Percentiles rank a stretch among this genome's conserved stretches.
phyloP scores from a whole-genome alignment of 2,329 filamentous ascomycete genomes.

The Exserohilum rostratum region DNA sequence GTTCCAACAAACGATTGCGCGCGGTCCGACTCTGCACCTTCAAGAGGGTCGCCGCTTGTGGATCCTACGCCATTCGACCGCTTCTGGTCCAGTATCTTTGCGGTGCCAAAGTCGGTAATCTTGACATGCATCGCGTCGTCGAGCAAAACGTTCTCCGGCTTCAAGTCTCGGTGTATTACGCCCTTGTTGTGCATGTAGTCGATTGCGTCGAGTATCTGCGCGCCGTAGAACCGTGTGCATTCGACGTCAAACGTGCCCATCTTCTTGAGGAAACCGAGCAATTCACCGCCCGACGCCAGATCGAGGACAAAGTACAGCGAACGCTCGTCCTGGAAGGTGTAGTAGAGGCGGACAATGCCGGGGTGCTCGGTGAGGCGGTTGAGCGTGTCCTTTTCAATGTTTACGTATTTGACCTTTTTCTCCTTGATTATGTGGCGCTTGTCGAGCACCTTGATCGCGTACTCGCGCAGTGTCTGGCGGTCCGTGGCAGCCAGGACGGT shows the following conservation, averaged over 20 bases:
- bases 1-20: constrained; percentile 97
- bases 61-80: constrained; percentile 52
- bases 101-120: constrained; percentile 97
- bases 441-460: constrained; percentile 97
- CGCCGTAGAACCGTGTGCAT: constrained; percentile 91
- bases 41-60: constrained; percentile 56
- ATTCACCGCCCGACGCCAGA: constrained; percentile 87
- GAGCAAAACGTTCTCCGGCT: constrained; percentile 94
- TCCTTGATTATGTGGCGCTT: constrained; percentile 99
- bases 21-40: constrained; percentile 69
- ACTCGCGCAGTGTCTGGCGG: constrained; percentile 91
- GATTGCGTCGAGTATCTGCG: constrained; percentile 94
- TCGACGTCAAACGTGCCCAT: constrained; percentile 94
- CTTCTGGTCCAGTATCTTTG: constrained; percentile 77
- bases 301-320: constrained; percentile 98
- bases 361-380: constrained; percentile 96
- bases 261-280: constrained; percentile 91
- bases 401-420: constrained; percentile 99
- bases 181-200: constrained; percentile 97
- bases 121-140: constrained; percentile 98
- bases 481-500: constrained; percentile 93
- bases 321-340: constrained; percentile 96
- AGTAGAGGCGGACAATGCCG: constrained; percentile 94
- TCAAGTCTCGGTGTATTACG: constrained; percentile 94
- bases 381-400: constrained; percentile 97